Conservation (phyloP, 331 rosid species). For the Quercus tomentella region DNA sequence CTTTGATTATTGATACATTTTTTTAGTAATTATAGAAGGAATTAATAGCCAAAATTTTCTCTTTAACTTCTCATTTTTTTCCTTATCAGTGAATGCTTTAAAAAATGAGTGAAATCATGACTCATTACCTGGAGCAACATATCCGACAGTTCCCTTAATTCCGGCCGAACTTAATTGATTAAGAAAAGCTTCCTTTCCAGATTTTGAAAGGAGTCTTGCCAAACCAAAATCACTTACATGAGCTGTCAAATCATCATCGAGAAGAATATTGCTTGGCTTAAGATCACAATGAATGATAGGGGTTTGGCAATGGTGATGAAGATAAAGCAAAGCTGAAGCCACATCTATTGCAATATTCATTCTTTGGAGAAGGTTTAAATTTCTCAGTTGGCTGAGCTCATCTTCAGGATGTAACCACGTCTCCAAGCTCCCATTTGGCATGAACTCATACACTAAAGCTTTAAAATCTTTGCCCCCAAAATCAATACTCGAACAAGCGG, state of each 20-base stretch:
- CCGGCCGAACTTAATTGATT: neutral
- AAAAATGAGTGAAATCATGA: neutral
- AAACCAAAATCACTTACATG: neutral
- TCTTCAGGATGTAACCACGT: neutral
- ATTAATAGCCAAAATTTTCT: neutral
- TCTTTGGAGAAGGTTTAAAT: neutral
- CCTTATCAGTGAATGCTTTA: neutral
- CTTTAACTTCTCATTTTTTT: neutral
- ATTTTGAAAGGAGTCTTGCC: neutral
- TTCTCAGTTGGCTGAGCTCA: neutral
- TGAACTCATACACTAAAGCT: neutral
- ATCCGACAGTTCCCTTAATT: neutral
- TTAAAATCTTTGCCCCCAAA: neutral
- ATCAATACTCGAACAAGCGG: neutral
- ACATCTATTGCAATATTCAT: neutral
- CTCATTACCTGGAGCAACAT: neutral
- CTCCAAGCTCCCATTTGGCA: neutral
- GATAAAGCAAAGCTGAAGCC: neutral
- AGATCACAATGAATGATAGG: neutral
- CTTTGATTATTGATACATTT: neutral
- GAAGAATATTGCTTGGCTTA: neutral
- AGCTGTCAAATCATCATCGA: neutral
- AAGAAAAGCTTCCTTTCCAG: neutral
- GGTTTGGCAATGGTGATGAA: neutral
- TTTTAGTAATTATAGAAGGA: neutral